Conservation (phyloP, 345 rosid species). For the Eucalyptus guilfoylei region DNA sequence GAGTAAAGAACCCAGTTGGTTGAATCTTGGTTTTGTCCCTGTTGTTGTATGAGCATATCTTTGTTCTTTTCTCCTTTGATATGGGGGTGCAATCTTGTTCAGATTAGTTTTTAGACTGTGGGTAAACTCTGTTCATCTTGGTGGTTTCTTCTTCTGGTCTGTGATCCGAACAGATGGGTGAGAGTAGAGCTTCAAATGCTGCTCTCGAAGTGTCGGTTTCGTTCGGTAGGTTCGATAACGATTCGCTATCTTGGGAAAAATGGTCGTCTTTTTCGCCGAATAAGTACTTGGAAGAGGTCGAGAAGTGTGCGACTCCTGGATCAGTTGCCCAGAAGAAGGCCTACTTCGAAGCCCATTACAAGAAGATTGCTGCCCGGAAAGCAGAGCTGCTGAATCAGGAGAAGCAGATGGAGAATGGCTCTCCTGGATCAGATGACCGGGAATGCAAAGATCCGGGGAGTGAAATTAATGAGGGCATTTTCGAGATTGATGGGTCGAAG, state of each 20-base stretch:
- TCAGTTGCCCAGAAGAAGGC: slow-evolving; percentile 94
- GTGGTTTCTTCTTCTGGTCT: not conserved
- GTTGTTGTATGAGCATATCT: not conserved
- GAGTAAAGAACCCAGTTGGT: not conserved
- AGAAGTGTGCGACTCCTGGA: slow-evolving; percentile 93
- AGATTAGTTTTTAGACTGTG: not conserved
- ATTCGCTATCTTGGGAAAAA: slow-evolving; percentile 92
- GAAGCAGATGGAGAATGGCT: slow-evolving; percentile 29
- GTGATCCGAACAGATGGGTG: not conserved
- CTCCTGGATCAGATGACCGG: slow-evolving; percentile 1
- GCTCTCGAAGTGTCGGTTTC: slow-evolving; percentile 64
- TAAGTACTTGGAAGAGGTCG: slow-evolving; percentile 95
- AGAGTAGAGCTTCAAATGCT: not conserved
- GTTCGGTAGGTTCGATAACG: slow-evolving; percentile 83
- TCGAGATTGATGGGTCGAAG: slow-evolving; percentile 6
- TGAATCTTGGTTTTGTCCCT: not conserved
- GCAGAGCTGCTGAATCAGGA: slow-evolving; percentile 63
- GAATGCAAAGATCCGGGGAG: slow-evolving; percentile 12
- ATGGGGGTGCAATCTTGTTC: not conserved
- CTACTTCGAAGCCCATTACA: slow-evolving; percentile 95
- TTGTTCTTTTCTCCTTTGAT: not conserved
- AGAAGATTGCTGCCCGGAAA: slow-evolving; percentile 77
- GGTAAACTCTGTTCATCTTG: not conserved
- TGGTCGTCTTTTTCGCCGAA: slow-evolving; percentile 87
- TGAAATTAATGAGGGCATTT: not conserved